These are phyloP conservation scores for Salmacisia buchloeana DNA, from an alignment of 1,284 basidiomycete genomes.

Conservation along the genomic window DNA sequence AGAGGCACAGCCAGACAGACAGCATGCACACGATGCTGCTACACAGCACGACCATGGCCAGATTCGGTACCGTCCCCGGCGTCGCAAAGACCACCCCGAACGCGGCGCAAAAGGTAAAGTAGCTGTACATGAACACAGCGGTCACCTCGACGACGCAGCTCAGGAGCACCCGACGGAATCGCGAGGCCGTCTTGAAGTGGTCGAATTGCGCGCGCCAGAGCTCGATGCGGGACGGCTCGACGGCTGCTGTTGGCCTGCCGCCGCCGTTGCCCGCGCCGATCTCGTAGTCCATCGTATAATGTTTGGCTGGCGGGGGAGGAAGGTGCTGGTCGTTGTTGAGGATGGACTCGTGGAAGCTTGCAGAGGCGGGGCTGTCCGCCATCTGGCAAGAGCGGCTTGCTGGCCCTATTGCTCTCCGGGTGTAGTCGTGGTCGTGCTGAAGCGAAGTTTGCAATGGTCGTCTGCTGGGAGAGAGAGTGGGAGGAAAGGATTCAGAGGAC, in stretches of 20 bases:
- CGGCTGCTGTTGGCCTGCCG: neutral
- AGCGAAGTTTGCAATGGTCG: too few species aligned
- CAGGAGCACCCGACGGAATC: neutral
- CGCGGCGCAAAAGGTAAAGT: neutral
- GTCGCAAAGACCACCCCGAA: neutral
- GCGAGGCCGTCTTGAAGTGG: neutral
- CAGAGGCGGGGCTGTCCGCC: too few species aligned
- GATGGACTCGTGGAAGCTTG: too few species aligned
- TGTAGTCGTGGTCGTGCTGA: too few species aligned
- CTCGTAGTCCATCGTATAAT: neutral
- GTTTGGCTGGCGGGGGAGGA: too few species aligned
- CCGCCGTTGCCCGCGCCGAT: too few species aligned
- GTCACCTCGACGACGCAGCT: neutral
- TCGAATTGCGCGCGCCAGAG: neutral
- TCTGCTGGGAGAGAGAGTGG: too few species aligned
- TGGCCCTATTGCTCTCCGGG: too few species aligned
- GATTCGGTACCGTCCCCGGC: neutral
- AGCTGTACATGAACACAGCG: neutral
- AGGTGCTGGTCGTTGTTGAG: too few species aligned
- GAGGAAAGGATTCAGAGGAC: too few species aligned
- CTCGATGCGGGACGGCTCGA: conserved; percentile 1
- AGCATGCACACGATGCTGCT: neutral
- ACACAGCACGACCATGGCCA: neutral
- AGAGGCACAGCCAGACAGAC: neutral
- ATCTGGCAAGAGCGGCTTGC: too few species aligned